Evolutionary conservation across 2,329 filamentous ascomycete genomes (phyloP), one percentile per base, ranked within the genome.

Genomic region (Talaromyces amestolkiae): DNA sequence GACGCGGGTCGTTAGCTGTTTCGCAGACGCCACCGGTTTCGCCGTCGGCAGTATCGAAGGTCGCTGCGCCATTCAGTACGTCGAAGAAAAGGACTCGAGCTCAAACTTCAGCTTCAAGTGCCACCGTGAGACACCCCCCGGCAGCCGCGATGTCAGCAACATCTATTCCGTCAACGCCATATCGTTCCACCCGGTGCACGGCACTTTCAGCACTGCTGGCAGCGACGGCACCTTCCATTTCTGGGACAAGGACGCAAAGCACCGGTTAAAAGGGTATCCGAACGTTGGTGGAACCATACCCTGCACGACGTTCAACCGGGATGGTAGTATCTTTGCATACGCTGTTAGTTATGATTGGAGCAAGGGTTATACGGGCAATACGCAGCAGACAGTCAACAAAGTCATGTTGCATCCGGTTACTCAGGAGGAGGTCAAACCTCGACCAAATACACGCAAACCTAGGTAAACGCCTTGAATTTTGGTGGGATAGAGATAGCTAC

Each of bases 21-120:
- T 99, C 77, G 88, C 89, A 15, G 94, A 99, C 76, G 91, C 92
- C 7, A 89, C 88, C 0, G 95, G 95, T 6, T 99, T 96, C 74
- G 95, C 95, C 0, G 91, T 99, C 60, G 95, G 95, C 63, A 96
- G 92, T 75, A 97, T 99, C 72, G 95, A 99, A 78, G 95, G 95
- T 35, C 90, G 95, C 64, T 99, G 95, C 77, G 95, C 95, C 1
- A 99, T 99, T 69, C 95, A 99, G 77, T 98, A 99, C 73, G 92
- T 97, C 41, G 94, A 99, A 73, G 95, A 99, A 51, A 97, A 97
- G 79, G 93, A 99, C 76, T 82, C 90, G 3, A 86, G 89, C 73
- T 91, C 89, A 74, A 98, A 99, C 83, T 99, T 99, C 84, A 97
- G 92, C 49, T 99, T 99, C 88, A 98, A 98, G 81, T 99, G 95